Percentiles rank a stretch among this genome's conserved stretches.
phyloP scores from a whole-genome alignment of 768 basidiomycete species.

The Pleurotus giganteus region DNA sequence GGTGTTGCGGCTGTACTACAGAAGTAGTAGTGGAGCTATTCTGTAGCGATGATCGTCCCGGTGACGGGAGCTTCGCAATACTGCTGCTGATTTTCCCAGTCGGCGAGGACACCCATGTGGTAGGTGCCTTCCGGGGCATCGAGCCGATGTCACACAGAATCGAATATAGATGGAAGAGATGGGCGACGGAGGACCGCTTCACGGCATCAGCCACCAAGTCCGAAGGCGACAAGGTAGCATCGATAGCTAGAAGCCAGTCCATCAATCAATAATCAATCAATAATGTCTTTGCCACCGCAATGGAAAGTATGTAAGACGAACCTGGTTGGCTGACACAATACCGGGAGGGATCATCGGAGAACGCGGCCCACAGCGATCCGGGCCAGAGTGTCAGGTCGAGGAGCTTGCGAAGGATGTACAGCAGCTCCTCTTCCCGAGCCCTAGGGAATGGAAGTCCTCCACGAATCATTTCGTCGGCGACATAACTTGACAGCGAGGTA shows the following conservation, averaged over 20 bases:
- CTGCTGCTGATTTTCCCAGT: constrained; percentile 10
- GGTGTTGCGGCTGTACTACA: constrained; percentile 17
- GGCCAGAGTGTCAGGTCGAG: constrained; percentile 68
- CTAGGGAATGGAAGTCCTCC: constrained; percentile 88
- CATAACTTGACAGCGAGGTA: constrained; percentile 62
- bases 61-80: not conserved
- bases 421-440: constrained; percentile 82
- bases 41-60: constrained; percentile 12
- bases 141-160: constrained; percentile 78
- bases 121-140: constrained; percentile 64
- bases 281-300: not conserved
- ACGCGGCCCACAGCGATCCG: constrained; percentile 74
- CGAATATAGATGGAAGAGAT: constrained; percentile 86
- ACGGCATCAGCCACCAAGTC: constrained; percentile 67
- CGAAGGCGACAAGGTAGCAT: constrained; percentile 45
- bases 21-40: constrained; percentile 12
- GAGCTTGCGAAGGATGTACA: constrained; percentile 83
- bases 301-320: constrained; percentile 25
- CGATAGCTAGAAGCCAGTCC: constrained; percentile 29
- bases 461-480: constrained; percentile 84
- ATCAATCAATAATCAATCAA: not conserved
- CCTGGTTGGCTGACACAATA: constrained; percentile 57
- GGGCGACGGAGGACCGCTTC: constrained; percentile 73
- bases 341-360: constrained; percentile 61
- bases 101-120: constrained; percentile 52